Conservation (phyloP, 192 early-diverging fungal species). For the Oehlia diaphana region DNA sequence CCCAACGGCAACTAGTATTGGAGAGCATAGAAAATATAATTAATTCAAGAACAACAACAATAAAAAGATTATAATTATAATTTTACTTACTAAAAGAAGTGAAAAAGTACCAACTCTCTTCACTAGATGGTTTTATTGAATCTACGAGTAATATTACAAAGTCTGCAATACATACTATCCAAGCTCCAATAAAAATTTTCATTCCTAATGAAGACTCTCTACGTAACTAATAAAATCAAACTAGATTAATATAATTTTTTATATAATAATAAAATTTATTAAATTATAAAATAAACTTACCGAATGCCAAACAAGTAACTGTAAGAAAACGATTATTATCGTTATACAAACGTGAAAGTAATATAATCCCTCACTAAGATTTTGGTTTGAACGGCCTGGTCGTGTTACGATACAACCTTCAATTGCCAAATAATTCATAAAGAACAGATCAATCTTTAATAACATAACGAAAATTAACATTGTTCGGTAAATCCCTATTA, state of each 20-base stretch:
- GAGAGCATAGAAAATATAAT: neutral
- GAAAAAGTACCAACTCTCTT: slow-evolving; percentile 21
- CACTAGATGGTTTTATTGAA: neutral
- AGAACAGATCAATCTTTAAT: slow-evolving; percentile 84
- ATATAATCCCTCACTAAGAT: neutral
- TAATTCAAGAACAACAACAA: neutral
- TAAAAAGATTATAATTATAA: neutral
- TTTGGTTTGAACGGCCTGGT: neutral
- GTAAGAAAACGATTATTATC: slow-evolving; percentile 6
- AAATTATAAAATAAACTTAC: slow-evolving; percentile 11
- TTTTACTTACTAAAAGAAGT: neutral
- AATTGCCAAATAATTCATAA: slow-evolving; percentile 72
- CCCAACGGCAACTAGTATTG: neutral
- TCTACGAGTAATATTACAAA: slow-evolving; percentile 5
- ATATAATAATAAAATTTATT: neutral
- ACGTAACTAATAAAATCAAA: neutral
- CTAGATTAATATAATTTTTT: neutral
- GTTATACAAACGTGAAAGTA: slow-evolving; percentile 16
- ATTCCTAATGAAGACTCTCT: slow-evolving; percentile 14
- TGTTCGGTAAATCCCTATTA: slow-evolving; percentile 55
- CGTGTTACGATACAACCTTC: slow-evolving; percentile 60
- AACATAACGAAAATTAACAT: slow-evolving; percentile 82
- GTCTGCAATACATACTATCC: slow-evolving; percentile 14
- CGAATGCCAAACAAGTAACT: neutral
- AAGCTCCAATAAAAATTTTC: slow-evolving; percentile 11